Percentiles rank a stretch among this genome's conserved stretches.
phyloP scores from a whole-genome alignment of 768 basidiomycete genomes.

The Russula ochroleuca region DNA sequence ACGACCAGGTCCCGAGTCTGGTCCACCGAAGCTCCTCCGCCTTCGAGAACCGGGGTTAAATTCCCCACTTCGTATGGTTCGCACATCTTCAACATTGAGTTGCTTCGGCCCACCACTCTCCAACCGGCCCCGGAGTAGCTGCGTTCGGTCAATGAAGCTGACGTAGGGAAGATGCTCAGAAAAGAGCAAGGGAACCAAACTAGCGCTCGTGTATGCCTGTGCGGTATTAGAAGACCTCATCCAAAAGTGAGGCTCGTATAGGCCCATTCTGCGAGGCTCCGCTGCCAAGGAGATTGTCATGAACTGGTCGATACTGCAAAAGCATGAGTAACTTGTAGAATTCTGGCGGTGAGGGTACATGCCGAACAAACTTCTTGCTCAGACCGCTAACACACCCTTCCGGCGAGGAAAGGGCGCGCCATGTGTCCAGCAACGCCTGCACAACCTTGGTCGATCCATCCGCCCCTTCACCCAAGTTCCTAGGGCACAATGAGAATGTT shows the following conservation, averaged over 20 bases:
- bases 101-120: conserved; percentile 51
- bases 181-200: conserved; percentile 65
- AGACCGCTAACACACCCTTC: conserved; percentile 39
- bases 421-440: conserved; percentile 49
- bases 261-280: conserved; percentile 67
- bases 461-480: conserved; percentile 18
- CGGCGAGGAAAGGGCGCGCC: conserved; percentile 46
- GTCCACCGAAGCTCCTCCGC: conserved; percentile 35
- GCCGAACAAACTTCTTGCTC: conserved; percentile 63
- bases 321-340: conserved; percentile 15
- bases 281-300: conserved; percentile 72
- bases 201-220: conserved; percentile 32
- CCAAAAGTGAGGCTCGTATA: conserved; percentile 80
- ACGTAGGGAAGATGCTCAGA: conserved; percentile 67
- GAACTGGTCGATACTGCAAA: conserved; percentile 63
- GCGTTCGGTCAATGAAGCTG: conserved; percentile 61
- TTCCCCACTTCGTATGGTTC: conserved; percentile 53
- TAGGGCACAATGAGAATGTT: conserved; percentile 25
- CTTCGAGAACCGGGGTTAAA: conserved; percentile 38
- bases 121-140: conserved; percentile 60
- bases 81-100: conserved; percentile 52
- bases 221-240: conserved; percentile 35
- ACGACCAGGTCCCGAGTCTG: conserved; percentile 28
- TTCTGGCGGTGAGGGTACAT: conserved; percentile 30
- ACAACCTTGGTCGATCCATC: conserved; percentile 37